These are phyloP conservation scores for Withania somnifera DNA, from an alignment of 305 asterid genomes.

Conservation along the genomic window DNA sequence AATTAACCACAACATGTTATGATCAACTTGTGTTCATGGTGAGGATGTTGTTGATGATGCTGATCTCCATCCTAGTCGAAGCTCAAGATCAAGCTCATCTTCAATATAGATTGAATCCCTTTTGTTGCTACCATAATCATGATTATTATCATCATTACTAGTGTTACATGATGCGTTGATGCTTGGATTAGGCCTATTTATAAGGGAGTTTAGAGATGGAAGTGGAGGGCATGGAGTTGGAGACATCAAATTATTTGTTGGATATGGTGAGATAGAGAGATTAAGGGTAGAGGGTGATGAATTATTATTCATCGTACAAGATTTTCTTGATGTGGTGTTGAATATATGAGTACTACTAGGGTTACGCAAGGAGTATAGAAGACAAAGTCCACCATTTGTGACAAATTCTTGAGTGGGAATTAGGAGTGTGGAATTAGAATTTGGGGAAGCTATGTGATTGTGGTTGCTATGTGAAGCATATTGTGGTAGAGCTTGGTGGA, in stretches of 20 bases:
- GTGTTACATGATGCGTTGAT: conserved; percentile 19
- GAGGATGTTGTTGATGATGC: conserved; percentile 1
- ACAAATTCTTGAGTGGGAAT: conserved; percentile 29
- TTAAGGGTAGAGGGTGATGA: conserved; percentile 17
- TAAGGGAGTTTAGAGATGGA: background rate
- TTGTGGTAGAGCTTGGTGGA: conserved; percentile 23
- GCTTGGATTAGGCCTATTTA: conserved; percentile 5
- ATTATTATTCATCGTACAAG: conserved; percentile 6
- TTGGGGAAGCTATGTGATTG: background rate
- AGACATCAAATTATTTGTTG: conserved; percentile 7
- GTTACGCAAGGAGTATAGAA: conserved; percentile 38
- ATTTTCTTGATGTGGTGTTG: conserved; percentile 8
- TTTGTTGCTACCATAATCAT: background rate
- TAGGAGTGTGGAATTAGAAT: conserved; percentile 13
- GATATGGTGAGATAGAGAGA: conserved; percentile 12
- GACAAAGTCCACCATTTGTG: conserved; percentile 37
- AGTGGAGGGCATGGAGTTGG: conserved; percentile 6
- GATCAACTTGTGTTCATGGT: background rate
- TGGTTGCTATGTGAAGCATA: background rate
- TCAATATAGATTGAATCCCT: conserved; percentile 17
- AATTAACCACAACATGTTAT: background rate
- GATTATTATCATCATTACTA: conserved; percentile 5
- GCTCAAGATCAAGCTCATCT: conserved; percentile 59
- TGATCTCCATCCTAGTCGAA: conserved; percentile 45
- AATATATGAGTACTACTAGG: conserved; percentile 22